Base-by-base conservation (phyloP, 352 stramenopile species). In the Globisporangium cystogenes region DNA sequence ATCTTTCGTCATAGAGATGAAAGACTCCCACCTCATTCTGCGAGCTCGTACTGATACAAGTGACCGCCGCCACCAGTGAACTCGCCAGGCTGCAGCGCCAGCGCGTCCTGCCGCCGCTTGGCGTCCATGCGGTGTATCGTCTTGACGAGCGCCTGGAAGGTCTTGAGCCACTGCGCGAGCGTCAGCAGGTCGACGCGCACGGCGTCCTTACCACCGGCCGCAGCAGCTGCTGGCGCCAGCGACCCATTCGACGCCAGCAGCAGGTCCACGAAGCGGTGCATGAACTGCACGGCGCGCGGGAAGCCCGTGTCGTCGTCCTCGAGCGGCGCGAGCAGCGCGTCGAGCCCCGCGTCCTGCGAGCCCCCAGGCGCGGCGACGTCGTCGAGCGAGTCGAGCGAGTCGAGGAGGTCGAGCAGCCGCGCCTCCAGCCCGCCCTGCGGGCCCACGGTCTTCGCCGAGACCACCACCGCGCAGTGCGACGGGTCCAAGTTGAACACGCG, bases 401-500 rank as follows among this genome's bases (percentile, higher is more conserved):
- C 65, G 3, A 91, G 48, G 40, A 87, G 56, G 16, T 68, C 44
- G 5, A 70, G 64, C 5, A 91, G 58, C 15, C 72, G 68, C 1
- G 46, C 48, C 24, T 78, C 74, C 2, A 72, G 41, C 16, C 60
- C 52, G 37, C 72, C 70, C 6, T 69, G 53, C 0, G 54, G 47
- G 7, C 63, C 76, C 7, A 51, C 62, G 7, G 68, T 63, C 7
- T 56, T 51, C 42, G 57, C 56, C 0, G 77, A 84, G 10, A 91
- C 62, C 18, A 91, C 65, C 10, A 86, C 74, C 0, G 86, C 80
- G 42, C 74, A 80, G 55, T 91, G 80, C 7, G 77, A 60, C n/a
- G 76, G 72, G 31, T 91, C 80, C 27, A 87, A 53, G 23, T 84
- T 82, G 43, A 86, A 87, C 27, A 87, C 43, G 1, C 80, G 76